Evolutionary conservation across 2,329 filamentous ascomycete species (phyloP).

Genomic region (Lachnellula subtilissima): DNA sequence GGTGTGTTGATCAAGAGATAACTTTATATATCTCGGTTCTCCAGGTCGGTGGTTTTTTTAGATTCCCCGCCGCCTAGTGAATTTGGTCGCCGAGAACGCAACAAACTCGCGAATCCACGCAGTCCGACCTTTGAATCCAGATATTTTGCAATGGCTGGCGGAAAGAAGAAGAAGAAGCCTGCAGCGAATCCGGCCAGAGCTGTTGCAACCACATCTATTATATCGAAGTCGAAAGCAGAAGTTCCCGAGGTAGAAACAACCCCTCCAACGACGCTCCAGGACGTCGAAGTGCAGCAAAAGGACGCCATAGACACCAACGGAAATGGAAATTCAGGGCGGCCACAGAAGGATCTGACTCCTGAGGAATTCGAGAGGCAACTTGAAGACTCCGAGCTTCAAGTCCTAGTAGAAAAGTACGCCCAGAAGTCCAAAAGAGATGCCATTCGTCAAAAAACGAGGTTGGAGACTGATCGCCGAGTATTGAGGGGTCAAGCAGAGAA

Average conservation of each 20-base stretch:
- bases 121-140: neutral
- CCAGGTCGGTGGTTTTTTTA: neutral
- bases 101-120: neutral
- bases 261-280: conserved; percentile 13
- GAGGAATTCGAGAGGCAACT: conserved; percentile 89
- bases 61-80: conserved; percentile 2
- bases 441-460: conserved; percentile 66
- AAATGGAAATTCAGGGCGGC: neutral
- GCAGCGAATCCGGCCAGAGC: conserved; percentile 82
- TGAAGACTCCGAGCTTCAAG: conserved; percentile 84
- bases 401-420: conserved; percentile 79
- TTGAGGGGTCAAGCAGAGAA: conserved; percentile 73
- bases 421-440: conserved; percentile 76
- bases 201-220: conserved; percentile 89
- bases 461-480: conserved; percentile 81
- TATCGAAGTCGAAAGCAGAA: conserved; percentile 73
- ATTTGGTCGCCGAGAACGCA: neutral
- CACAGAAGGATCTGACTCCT: conserved; percentile 56
- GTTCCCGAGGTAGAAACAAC: conserved; percentile 32
- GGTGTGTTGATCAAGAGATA: neutral
- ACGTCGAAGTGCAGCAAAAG: conserved; percentile 10
- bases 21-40: no score
- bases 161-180: conserved; percentile 84
- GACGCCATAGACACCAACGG: conserved; percentile 8
- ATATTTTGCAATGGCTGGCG: conserved; percentile 54